Conservation (phyloP, 1,139 yeast species). For the Suhomyces terraborum region DNA sequence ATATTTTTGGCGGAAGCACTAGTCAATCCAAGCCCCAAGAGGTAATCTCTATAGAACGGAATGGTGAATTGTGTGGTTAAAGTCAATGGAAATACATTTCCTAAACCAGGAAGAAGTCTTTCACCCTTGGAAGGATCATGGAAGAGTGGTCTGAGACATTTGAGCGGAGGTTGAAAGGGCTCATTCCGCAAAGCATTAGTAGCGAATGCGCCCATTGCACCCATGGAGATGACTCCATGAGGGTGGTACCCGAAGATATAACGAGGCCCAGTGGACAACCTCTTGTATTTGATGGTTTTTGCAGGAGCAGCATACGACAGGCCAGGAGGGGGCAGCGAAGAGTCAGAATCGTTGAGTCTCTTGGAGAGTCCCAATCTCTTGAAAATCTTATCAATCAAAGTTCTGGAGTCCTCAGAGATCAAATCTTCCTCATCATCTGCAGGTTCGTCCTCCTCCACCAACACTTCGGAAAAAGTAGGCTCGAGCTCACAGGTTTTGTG, state of each 20-base stretch:
- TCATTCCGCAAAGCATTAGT: constrained; percentile 67
- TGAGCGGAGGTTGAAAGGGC: constrained; percentile 50
- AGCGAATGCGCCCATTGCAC: constrained; percentile 83
- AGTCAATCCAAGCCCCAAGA: constrained; percentile 78
- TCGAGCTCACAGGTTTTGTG: constrained; percentile 70
- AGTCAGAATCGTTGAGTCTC: constrained; percentile 36
- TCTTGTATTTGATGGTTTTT: constrained; percentile 21
- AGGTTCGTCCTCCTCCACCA: constrained; percentile 24
- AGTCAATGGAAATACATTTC: constrained; percentile 73
- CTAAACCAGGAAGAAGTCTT: constrained; percentile 76
- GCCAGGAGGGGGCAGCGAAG: constrained; percentile 19
- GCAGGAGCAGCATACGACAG: not conserved
- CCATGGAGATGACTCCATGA: constrained; percentile 93
- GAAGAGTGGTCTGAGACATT: constrained; percentile 52
- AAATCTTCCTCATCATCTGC: constrained; percentile 50
- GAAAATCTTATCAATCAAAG: constrained; percentile 41
- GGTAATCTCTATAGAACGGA: constrained; percentile 89
- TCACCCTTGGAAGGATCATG: constrained; percentile 47
- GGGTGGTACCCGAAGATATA: constrained; percentile 96
- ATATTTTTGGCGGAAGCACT: constrained; percentile 82
- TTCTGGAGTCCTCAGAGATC: constrained; percentile 40
- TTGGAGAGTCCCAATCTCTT: constrained; percentile 42
- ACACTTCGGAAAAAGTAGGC: constrained; percentile 64
- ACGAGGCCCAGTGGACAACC: constrained; percentile 63
- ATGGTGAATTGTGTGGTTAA: constrained; percentile 78